phyloP scores from a whole-genome alignment of 1,284 basidiomycete species.

The Trichosporon sp. region DNA sequence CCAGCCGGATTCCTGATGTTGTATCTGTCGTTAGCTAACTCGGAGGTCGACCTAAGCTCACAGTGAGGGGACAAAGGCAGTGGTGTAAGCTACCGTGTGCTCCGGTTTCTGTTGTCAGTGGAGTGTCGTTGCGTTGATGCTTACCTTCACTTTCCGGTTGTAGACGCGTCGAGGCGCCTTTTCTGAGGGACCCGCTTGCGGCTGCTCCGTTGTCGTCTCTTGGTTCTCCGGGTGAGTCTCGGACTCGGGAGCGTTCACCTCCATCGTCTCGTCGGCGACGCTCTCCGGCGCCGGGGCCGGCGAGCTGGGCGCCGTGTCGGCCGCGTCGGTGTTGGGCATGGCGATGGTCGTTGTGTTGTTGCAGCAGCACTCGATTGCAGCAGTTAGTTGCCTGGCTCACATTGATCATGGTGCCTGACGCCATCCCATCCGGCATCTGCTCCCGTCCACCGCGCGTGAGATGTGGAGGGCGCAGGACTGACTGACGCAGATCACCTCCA shows the following conservation, averaged over 20 bases:
- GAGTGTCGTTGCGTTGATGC: not conserved
- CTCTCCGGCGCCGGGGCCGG: not conserved
- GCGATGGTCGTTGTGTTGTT: slow-evolving; percentile 3
- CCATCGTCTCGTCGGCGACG: not conserved
- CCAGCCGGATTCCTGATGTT: slow-evolving; percentile 45
- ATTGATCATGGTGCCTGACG: not conserved
- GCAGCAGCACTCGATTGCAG: not conserved
- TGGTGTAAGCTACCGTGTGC: slow-evolving; percentile 31
- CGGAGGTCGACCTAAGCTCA: slow-evolving; percentile 9
- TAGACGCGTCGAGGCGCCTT: slow-evolving; percentile 4
- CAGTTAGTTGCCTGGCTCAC: not conserved
- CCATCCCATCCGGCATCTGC: not conserved
- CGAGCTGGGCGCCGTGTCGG: slow-evolving; percentile 11
- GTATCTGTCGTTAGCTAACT: slow-evolving; percentile 19
- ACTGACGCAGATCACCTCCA: not conserved
- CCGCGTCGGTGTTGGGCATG: slow-evolving; percentile 3
- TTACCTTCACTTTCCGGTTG: slow-evolving; percentile 12
- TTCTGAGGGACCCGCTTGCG: slow-evolving; percentile 10
- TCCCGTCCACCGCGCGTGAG: not conserved
- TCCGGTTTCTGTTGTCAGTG: slow-evolving; percentile 20
- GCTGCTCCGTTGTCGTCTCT: slow-evolving; percentile 5
- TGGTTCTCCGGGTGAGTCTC: not conserved
- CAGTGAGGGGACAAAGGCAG: slow-evolving; percentile 37
- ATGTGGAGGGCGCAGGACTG: not conserved
- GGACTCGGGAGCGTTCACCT: not conserved